Evolutionary conservation across 2,329 filamentous ascomycete species (phyloP), one percentile per base, ranked within the genome.

Genomic region (Phaeoacremonium minimum): DNA sequence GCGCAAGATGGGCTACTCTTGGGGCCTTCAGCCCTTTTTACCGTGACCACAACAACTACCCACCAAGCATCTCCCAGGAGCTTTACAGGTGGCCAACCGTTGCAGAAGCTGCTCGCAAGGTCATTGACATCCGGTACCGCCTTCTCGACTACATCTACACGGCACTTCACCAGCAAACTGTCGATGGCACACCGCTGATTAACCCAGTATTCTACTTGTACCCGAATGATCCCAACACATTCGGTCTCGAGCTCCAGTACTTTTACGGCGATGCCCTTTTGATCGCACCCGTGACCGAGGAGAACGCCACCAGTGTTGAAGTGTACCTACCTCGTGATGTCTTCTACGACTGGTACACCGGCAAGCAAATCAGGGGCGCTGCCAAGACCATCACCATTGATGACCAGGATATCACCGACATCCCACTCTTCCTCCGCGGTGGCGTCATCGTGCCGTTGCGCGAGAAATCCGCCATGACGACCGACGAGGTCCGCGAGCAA

Each of bases 81-180:
- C 84, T 86, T 55, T 89, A 87, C 58, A 73, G 69, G 18, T 87
- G 81, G 79, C 60, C 68, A 0, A 60, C 64, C 2, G 82, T 84
- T 2, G 64, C 80, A 0, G 61, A 67, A 3, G 77, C 83, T 0
- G 82, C 78, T 0, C 72, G 68, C 36, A 82, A 77, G 46, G 80
- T 76, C 22, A 85, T 88, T 47, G 74, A 74, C 35, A 79, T 78
- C 40, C 73, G 85, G 15, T 89, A 88, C 61, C 71, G 71, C 15
- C 66, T 88, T 3, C 65, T 90, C 11, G 84, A 87, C 53, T 88
- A 88, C 61, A 70, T 85, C 40, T 88, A 88, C 66, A 87, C 84
- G 2, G 77, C 78, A 0, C 63, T 87, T 44, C 68, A 82, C 52
- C 58, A 61, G 36, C 83, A 87, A 56, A 72, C 67, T 12, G 51